These are phyloP conservation scores for Leccinum subgranulosum DNA, from an alignment of 768 basidiomycete genomes.

Conservation along the genomic window DNA sequence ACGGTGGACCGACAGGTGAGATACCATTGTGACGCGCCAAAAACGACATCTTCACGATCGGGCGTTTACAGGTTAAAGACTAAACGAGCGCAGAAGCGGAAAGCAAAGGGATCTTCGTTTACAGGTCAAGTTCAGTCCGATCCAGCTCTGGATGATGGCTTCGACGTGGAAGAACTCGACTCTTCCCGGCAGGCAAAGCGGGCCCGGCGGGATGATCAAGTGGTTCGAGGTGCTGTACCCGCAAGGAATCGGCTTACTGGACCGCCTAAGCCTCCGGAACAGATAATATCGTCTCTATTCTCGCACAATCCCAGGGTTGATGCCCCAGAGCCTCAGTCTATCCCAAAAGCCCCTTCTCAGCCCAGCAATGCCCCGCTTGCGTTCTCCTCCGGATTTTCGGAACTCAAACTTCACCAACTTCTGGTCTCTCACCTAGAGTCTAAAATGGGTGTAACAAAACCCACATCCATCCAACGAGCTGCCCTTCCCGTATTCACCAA, in stretches of 20 bases:
- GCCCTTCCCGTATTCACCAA: slow-evolving; percentile 61
- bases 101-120: slow-evolving; percentile 34
- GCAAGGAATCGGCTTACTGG: slow-evolving; percentile 18
- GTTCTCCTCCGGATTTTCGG: slow-evolving; percentile 74
- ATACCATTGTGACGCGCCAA: slow-evolving; percentile 3
- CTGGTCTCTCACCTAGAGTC: slow-evolving; percentile 70
- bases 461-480: slow-evolving; percentile 87
- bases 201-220: slow-evolving; percentile 31
- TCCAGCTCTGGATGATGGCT: slow-evolving; percentile 16
- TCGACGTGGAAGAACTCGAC: slow-evolving; percentile 14
- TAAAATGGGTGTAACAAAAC: slow-evolving; percentile 81
- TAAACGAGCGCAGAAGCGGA: slow-evolving; percentile 66
- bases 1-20: slow-evolving; percentile 76
- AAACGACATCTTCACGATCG: background rate
- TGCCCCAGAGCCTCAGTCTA: slow-evolving; percentile 29
- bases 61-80: slow-evolving; percentile 57
- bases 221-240: slow-evolving; percentile 14
- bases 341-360: slow-evolving; percentile 28
- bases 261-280: slow-evolving; percentile 37
- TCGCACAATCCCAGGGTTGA: slow-evolving; percentile 75
- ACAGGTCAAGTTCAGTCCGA: slow-evolving; percentile 14
- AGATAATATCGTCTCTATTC: slow-evolving; percentile 88
- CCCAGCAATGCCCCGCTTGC: slow-evolving; percentile 84
- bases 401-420: slow-evolving; percentile 80
- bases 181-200: slow-evolving; percentile 47